Percentiles rank a stretch among this genome's conserved stretches.
Conservation (phyloP, 169 alveolate genomes). For the Cryptosporidium sp. region DNA sequence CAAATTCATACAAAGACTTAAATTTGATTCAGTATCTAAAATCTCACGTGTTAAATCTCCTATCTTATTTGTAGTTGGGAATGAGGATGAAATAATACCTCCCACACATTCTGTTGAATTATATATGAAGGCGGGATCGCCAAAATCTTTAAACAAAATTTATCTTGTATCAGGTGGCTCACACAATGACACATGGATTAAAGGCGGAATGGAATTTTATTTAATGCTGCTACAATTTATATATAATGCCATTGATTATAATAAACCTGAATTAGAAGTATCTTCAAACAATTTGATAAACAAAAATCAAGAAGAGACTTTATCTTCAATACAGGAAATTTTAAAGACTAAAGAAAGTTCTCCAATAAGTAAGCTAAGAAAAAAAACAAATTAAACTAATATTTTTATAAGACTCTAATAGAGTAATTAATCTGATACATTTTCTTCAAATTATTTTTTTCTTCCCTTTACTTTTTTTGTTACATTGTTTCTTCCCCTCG, state of each 20-base stretch:
- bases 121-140: neutral
- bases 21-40: constrained; percentile 25
- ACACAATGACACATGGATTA: constrained; percentile 13
- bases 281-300: neutral
- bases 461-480: too few species aligned
- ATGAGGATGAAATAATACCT: constrained; percentile 44
- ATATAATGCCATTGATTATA: constrained; percentile 1
- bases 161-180: neutral
- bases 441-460: too few species aligned
- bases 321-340: neutral
- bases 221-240: neutral
- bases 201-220: constrained; percentile 20
- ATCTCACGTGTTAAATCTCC: constrained; percentile 46
- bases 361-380: neutral
- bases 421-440: too few species aligned
- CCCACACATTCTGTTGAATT: constrained; percentile 26
- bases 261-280: neutral
- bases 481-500: too few species aligned
- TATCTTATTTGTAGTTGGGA: constrained; percentile 64
- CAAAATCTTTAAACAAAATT: neutral
- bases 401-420: neutral
- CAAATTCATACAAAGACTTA: constrained; percentile 19
- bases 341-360: neutral
- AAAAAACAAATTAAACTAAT: neutral
- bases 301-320: neutral